These are phyloP conservation scores for Rosa chinensis DNA, from an alignment of 306 rosid genomes.

Conservation along the genomic window DNA sequence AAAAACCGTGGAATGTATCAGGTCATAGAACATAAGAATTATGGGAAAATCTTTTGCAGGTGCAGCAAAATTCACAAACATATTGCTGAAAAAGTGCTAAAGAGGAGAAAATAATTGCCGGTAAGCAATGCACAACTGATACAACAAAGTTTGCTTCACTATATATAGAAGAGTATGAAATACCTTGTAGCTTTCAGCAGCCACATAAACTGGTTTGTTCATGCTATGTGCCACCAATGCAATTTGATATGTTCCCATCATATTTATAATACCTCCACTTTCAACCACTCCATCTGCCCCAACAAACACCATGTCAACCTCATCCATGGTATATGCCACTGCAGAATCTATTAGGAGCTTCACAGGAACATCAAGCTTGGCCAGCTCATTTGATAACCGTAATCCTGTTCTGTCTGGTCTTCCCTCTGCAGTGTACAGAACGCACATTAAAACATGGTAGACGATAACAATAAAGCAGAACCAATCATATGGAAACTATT, in stretches of 20 bases:
- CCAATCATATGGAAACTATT: background rate
- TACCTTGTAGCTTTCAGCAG: constrained; percentile 99
- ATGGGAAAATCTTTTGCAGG: background rate
- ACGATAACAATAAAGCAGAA: background rate
- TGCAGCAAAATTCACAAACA: background rate
- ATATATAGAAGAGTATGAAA: constrained; percentile 1
- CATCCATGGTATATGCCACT: constrained; percentile 93
- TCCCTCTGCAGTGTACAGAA: constrained; percentile 68
- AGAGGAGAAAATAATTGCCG: background rate
- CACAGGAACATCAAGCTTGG: constrained; percentile 87
- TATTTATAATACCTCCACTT: constrained; percentile 94
- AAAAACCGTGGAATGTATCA: background rate
- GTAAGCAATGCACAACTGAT: background rate
- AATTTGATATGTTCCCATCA: constrained; percentile 97
- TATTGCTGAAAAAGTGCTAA: background rate
- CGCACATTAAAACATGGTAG: background rate
- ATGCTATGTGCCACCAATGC: constrained; percentile 85
- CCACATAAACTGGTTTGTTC: constrained; percentile 90
- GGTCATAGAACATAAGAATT: background rate
- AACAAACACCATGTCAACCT: constrained; percentile 92
- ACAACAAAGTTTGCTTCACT: background rate
- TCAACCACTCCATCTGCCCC: constrained; percentile 99
- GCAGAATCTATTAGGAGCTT: constrained; percentile 96
- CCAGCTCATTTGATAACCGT: constrained; percentile 70
- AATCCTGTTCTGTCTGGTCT: constrained; percentile 89